These are phyloP conservation scores for Eremothecium sinecaudum DNA, from an alignment of 1,139 yeast species.

Conservation along the genomic window DNA sequence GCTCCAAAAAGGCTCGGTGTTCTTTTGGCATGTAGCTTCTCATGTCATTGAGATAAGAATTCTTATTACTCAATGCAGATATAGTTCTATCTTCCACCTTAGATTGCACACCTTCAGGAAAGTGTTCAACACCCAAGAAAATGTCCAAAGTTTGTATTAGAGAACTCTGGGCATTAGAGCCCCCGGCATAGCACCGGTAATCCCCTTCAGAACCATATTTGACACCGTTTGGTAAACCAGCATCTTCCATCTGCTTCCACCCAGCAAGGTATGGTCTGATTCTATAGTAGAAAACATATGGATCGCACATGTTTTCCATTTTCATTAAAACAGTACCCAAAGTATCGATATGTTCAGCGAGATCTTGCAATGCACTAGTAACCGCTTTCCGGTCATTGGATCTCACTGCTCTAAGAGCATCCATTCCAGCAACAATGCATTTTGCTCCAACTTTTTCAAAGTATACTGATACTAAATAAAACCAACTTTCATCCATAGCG, in stretches of 20 bases:
- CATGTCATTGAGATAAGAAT: constrained; percentile 76
- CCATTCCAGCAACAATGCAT: constrained; percentile 48
- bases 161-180: constrained; percentile 90
- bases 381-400: constrained; percentile 27
- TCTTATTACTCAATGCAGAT: constrained; percentile 31
- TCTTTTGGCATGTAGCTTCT: constrained; percentile 79
- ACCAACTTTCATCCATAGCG: constrained; percentile 87
- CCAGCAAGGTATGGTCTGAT: constrained; percentile 89
- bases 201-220: constrained; percentile 57
- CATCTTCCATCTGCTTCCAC: constrained; percentile 86
- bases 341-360: constrained; percentile 65
- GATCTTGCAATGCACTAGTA: constrained; percentile 20
- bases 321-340: constrained; percentile 67
- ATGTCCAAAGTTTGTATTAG: constrained; percentile 80
- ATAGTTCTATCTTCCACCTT: constrained; percentile 16
- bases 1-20: constrained; percentile 64
- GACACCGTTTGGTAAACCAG: constrained; percentile 73
- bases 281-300: constrained; percentile 78
- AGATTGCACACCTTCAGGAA: constrained; percentile 56
- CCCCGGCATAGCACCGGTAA: constrained; percentile 68
- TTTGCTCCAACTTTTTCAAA: constrained; percentile 78
- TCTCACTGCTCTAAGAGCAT: constrained; percentile 52
- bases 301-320: constrained; percentile 94
- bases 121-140: constrained; percentile 64
- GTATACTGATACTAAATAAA: constrained; percentile 76